These are phyloP conservation scores for Cyathus striatus DNA, from an alignment of 768 basidiomycete genomes.

Conservation along the genomic window DNA sequence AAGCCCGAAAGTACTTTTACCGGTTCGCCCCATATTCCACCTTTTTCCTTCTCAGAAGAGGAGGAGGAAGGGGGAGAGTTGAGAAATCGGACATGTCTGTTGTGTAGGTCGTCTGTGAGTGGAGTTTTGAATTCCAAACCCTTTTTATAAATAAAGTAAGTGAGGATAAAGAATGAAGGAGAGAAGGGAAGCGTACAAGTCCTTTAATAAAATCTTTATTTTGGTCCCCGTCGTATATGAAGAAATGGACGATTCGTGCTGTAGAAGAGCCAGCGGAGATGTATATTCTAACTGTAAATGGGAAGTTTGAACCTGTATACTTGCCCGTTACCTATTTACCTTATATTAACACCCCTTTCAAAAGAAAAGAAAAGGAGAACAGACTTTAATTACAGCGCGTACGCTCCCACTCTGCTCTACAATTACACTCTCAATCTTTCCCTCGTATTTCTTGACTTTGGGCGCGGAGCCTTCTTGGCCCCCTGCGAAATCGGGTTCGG, in stretches of 20 bases:
- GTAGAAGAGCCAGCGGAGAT: constrained; percentile 25
- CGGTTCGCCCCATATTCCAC: constrained; percentile 31
- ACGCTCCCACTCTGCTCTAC: constrained; percentile 32
- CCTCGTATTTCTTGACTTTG: constrained; percentile 11
- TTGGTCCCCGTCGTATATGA: constrained; percentile 33
- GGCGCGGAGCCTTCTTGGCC: no score
- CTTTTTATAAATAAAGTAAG: constrained; percentile 3
- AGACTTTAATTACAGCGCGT: constrained; percentile 30
- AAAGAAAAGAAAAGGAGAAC: no score
- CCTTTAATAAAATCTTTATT: constrained; percentile 32
- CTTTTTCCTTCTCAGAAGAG: neutral
- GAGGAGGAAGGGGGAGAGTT: constrained; percentile 7
- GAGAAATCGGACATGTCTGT: constrained; percentile 30
- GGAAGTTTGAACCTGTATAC: no score
- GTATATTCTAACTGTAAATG: constrained; percentile 31
- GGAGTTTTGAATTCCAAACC: constrained; percentile 28
- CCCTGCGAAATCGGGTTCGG: constrained; percentile 24
- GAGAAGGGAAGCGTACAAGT: constrained; percentile 13
- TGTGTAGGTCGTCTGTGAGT: constrained; percentile 26
- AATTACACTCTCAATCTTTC: constrained; percentile 20
- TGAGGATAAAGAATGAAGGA: no score
- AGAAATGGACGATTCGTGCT: constrained; percentile 29
- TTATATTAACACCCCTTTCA: no score
- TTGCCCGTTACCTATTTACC: no score
- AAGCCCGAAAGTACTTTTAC: constrained; percentile 30